Percentiles rank a stretch among this genome's conserved stretches.
Conservation (phyloP, 495 filamentous ascomycete genomes). For the Penicillium dipodomyicola region DNA sequence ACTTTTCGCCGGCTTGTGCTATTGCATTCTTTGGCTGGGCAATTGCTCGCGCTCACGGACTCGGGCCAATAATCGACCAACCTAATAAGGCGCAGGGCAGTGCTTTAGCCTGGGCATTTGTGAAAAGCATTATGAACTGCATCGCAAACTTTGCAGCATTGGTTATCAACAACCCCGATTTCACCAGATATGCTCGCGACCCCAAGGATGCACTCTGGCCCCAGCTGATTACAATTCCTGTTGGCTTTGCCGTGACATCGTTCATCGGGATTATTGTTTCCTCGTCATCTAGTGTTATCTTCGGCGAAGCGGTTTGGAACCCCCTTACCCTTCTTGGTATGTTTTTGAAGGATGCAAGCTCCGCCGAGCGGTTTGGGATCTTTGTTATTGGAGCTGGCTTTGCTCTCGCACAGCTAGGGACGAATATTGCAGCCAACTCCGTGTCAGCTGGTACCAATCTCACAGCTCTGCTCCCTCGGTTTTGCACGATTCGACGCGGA, state of each 20-base stretch:
- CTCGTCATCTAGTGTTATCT: conserved; percentile 76
- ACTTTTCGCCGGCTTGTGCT: too few relatives aligned
- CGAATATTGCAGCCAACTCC: conserved; percentile 88
- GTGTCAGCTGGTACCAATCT: conserved; percentile 88
- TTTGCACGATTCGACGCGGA: conserved; percentile 80
- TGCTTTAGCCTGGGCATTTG: too few relatives aligned
- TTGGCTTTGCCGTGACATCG: conserved; percentile 49
- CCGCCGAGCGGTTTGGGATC: conserved; percentile 74
- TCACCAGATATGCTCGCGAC: too few relatives aligned
- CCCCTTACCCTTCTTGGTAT: conserved; percentile 68
- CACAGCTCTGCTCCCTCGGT: conserved; percentile 81
- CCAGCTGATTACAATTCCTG: too few relatives aligned
- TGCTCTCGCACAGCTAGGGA: conserved; percentile 82
- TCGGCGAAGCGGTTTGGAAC: conserved; percentile 76
- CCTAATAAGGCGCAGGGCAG: too few relatives aligned
- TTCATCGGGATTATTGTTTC: conserved; percentile 91
- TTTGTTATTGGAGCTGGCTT: conserved; percentile 81
- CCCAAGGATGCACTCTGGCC: too few relatives aligned
- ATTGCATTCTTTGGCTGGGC: too few relatives aligned
- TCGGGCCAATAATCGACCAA: too few relatives aligned
- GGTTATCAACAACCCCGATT: too few relatives aligned
- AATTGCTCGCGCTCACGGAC: too few relatives aligned
- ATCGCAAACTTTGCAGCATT: too few relatives aligned
- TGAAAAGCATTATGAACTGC: too few relatives aligned
- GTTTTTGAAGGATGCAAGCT: conserved; percentile 69